phyloP scores from a whole-genome alignment of 2,329 filamentous ascomycete species.

The Diplodia scrobiculata region DNA sequence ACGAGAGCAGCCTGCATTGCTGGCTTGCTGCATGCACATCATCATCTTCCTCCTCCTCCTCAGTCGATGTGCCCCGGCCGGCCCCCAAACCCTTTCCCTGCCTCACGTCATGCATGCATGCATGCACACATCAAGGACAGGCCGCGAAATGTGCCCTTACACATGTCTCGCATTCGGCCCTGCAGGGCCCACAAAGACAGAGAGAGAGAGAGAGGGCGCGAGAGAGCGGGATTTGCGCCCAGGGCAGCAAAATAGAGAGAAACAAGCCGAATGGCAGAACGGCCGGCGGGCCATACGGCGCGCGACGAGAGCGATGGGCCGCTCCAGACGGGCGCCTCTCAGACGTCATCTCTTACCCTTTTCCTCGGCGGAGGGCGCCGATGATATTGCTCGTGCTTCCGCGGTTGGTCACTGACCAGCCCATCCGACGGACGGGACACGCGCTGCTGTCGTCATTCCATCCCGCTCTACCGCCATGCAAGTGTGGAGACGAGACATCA shows the following conservation, averaged over 20 bases:
- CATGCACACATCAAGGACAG: not conserved
- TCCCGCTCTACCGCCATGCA: not conserved
- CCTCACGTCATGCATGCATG: not conserved
- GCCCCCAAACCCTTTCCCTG: not conserved
- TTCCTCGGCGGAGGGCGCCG: not conserved
- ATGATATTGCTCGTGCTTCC: not conserved
- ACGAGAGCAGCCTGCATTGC: not conserved
- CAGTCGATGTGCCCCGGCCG: not conserved
- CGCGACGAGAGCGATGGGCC: not conserved
- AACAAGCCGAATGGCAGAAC: not conserved
- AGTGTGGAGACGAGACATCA: not conserved
- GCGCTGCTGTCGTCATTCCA: not conserved
- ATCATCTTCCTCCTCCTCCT: not conserved
- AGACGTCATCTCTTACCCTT: not conserved
- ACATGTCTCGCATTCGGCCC: constrained; percentile 16
- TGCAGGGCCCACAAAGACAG: not conserved
- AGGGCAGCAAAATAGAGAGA: too few species aligned
- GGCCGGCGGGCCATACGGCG: not conserved
- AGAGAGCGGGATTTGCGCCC: too few species aligned
- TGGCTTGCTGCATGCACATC: constrained; percentile 8
- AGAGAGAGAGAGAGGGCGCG: too few species aligned
- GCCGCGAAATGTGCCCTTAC: not conserved
- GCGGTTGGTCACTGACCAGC: not conserved
- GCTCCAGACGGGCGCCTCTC: not conserved
- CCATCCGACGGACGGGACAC: too few species aligned